These are phyloP conservation scores for Simplicillium aogashimaense DNA, from an alignment of 2,329 filamentous ascomycete species.

Conservation along the genomic window DNA sequence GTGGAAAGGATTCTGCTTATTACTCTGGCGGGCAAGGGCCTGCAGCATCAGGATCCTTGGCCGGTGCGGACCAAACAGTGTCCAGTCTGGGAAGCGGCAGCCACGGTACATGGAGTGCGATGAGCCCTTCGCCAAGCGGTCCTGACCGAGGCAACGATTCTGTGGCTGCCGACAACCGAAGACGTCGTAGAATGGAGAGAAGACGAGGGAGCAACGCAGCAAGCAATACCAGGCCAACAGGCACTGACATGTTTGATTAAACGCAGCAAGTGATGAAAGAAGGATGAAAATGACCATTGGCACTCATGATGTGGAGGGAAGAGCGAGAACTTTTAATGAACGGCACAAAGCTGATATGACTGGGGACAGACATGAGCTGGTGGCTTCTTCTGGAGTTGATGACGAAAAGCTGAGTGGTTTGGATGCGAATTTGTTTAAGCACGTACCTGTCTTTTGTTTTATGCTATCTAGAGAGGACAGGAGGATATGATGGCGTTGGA, in stretches of 20 bases:
- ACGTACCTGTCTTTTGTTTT: too few species aligned
- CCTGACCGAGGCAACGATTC: constrained; percentile 22
- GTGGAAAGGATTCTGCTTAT: constrained; percentile 51
- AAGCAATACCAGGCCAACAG: constrained; percentile 19
- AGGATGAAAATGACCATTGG: neutral
- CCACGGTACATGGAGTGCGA: constrained; percentile 43
- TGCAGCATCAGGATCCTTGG: constrained; percentile 24
- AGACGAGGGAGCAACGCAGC: constrained; percentile 24
- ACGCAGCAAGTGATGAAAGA: neutral
- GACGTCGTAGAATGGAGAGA: constrained; percentile 45
- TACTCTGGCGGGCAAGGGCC: constrained; percentile 33
- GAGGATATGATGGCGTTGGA: neutral
- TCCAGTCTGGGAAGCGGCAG: constrained; percentile 39
- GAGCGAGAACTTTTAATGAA: too few species aligned
- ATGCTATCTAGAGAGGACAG: constrained; percentile 1
- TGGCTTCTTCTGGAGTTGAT: too few species aligned
- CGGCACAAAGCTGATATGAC: too few species aligned
- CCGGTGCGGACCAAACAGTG: constrained; percentile 28
- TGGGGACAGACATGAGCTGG: too few species aligned
- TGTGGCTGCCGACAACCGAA: constrained; percentile 37
- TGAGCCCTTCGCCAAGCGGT: constrained; percentile 37
- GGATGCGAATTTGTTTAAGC: too few species aligned
- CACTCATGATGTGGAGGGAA: too few species aligned
- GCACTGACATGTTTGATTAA: constrained; percentile 27
- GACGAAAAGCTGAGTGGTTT: too few species aligned